phyloP scores from a whole-genome alignment of 2,329 filamentous ascomycete species.

The Leptographium lundbergii region DNA sequence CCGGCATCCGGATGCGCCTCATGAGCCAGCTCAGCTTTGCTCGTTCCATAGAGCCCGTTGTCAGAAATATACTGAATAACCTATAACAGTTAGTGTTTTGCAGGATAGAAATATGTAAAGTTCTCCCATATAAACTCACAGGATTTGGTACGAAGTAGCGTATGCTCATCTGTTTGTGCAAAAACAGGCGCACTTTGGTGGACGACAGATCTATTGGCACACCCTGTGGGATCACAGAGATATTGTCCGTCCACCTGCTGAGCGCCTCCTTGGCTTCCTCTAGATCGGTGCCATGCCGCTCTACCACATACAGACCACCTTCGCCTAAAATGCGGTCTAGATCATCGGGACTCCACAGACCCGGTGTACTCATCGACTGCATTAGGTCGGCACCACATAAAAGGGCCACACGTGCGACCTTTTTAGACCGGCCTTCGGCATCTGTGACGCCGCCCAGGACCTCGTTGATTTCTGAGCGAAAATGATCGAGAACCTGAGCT shows the following conservation, averaged over 20 bases:
- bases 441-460: conserved; percentile 61
- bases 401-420: conserved; percentile 59
- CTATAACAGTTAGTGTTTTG: background rate
- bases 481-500: conserved; percentile 80
- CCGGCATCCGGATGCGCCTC: conserved; percentile 1
- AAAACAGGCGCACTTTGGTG: conserved; percentile 68
- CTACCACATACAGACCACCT: conserved; percentile 76
- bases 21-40: conserved; percentile 5
- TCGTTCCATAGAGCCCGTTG: conserved; percentile 8
- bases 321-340: conserved; percentile 76
- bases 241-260: conserved; percentile 71
- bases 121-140: background rate
- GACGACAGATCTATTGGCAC: conserved; percentile 77
- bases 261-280: conserved; percentile 76
- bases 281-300: conserved; percentile 72
- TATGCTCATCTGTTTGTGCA: conserved; percentile 70
- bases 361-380: conserved; percentile 63
- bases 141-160: conserved; percentile 40
- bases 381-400: conserved; percentile 65
- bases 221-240: conserved; percentile 78
- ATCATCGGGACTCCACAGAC: conserved; percentile 75
- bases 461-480: conserved; percentile 78
- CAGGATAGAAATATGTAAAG: background rate
- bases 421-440: conserved; percentile 45
- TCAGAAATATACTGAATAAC: conserved; percentile 11